phyloP scores from a whole-genome alignment of 108 stramenopile genomes.

The Cyclotella baltica region DNA sequence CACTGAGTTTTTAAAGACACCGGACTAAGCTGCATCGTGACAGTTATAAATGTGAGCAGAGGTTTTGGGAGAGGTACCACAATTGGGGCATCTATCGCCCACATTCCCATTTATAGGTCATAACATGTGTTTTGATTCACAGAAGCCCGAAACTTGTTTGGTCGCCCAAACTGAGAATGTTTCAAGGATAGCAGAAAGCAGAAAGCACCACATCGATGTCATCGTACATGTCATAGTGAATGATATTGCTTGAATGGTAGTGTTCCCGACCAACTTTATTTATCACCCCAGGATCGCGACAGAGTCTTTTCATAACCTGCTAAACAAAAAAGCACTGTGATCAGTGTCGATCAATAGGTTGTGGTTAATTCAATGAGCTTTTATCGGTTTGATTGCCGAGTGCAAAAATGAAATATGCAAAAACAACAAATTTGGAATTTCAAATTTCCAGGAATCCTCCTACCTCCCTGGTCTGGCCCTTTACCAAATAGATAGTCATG shows the following conservation, averaged over 20 bases:
- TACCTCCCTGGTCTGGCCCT: too few relatives aligned
- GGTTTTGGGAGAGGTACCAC: background rate
- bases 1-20: background rate
- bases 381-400: too few relatives aligned
- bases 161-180: conserved; percentile 2
- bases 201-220: background rate
- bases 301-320: background rate
- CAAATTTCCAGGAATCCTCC: too few relatives aligned
- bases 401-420: too few relatives aligned
- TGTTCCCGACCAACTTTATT: background rate
- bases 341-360: too few relatives aligned
- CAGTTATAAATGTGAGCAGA: background rate
- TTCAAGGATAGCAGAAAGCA: background rate
- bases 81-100: background rate
- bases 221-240: background rate
- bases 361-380: too few relatives aligned
- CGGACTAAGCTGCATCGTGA: background rate
- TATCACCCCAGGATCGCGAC: background rate
- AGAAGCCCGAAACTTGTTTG: too few relatives aligned
- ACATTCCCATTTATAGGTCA: background rate
- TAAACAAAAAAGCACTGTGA: too few relatives aligned
- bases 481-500: too few relatives aligned
- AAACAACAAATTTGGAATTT: too few relatives aligned
- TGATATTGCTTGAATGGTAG: background rate
- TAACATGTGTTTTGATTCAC: background rate